These are phyloP conservation scores for Boechera retrofracta DNA, from an alignment of 345 rosid species.

Conservation along the genomic window DNA sequence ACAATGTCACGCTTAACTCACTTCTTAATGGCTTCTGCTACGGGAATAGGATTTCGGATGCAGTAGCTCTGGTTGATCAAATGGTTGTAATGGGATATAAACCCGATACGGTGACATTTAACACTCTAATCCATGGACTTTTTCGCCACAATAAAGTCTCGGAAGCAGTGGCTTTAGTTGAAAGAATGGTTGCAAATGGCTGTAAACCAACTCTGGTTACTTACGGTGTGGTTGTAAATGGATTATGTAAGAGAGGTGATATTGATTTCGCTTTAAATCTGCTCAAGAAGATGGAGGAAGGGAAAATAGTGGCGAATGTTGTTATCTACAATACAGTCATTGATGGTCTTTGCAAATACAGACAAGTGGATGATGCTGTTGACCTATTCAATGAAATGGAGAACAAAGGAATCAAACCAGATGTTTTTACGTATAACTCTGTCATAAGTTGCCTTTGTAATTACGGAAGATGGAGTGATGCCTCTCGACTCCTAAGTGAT, in stretches of 20 bases:
- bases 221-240: neutral
- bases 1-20: neutral
- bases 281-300: neutral
- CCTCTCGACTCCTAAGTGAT: neutral
- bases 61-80: neutral
- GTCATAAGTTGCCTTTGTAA: neutral
- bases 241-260: neutral
- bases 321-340: neutral
- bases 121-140: neutral
- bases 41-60: neutral
- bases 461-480: neutral
- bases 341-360: neutral
- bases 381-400: neutral
- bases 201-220: neutral
- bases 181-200: neutral
- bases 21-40: neutral
- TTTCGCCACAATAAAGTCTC: neutral
- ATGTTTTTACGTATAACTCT: neutral
- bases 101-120: neutral
- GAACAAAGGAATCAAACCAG: neutral
- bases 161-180: neutral
- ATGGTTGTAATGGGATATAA: neutral
- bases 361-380: neutral
- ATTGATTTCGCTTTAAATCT: neutral
- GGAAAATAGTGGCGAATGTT: neutral